Base-by-base conservation (phyloP, 441 rosid genomes). In the Pelargonium cotyledonis region DNA sequence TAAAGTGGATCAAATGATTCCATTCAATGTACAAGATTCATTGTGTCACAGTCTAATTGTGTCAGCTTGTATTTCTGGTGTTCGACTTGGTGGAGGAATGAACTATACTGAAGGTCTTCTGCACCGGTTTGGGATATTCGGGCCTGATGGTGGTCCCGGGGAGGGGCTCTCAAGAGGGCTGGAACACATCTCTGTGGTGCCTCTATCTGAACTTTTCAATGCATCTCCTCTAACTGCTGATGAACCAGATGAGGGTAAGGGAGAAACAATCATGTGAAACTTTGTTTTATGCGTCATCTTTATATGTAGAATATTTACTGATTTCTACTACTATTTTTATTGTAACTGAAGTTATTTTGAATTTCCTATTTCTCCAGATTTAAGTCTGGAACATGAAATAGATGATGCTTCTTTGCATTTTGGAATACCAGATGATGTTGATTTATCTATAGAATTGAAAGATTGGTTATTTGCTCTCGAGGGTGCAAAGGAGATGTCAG, bases 381-480 rank as follows among this genome's bases (percentile, higher is more conserved):
- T 75, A 80, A 76, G 75, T 76, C 70, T 73, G 35, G 89, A 78
- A 71, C 79, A 76, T 68, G 77, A 71, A 57, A 85, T 78, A 66
- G 86, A 81, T 31, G 82, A 73, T 80, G 82, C 76, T 63, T 66
- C 85, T 72, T 67, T 85, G 73, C 88, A 81, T 63, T 77, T 92
- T 70, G 87, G 86, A 67, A 82, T 80, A 69, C 97, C 97, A 21
- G 95, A 90, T 85, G 90, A 92, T 71, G 88, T 90, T 73, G 96
- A 92, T 77, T 85, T 90, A 65, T 80, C 83, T 51, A 53, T 92
- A 65, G 97, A 90, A 76, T 84, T 95, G 74, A 87, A 79, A 77
- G 91, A 95, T 80, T 95, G 98, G 99, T 77, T 95, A 74, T 95
- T 95, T 89, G 93, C 99, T 72, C 87, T 95, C 69, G 97, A 92